Evolutionary conservation across 257 asterid genomes (phyloP), one percentile per base, ranked within the genome.

Genomic region (Solanum verrucosum): DNA sequence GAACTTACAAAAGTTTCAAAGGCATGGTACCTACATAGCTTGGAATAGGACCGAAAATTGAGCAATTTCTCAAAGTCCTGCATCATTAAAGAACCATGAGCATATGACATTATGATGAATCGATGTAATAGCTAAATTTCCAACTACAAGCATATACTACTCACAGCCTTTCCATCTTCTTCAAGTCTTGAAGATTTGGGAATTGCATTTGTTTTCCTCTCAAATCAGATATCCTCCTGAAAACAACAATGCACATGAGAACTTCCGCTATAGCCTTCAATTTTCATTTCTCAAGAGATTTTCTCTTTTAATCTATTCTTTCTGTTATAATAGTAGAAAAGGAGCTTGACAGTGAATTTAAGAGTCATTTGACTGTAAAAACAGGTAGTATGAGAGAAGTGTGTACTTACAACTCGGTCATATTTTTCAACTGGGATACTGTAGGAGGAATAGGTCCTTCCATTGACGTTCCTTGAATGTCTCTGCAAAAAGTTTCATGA

Each of bases 51-150:
- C 93, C 99, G 46, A 23, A 29, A 87, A 97, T 93, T 6, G 97
- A 95, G 90, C 98, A 97, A 91, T 95, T 97, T 87, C 94, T 93
- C 83, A 97, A 73, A 83, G 91, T 79, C 91, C 99, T 97, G 96
- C 94, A 91, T 37, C 91, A 89, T 46, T 87, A 85, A 42, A 74
- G 67, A 59, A 81, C 87, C 59, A 91, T 27, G 16, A 46, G 67
- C 9, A 83, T 67, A 68, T 27, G 74, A 46, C 77, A 31, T 35
- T 74, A 35, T 38, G 38, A 37, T 78, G 13, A 46, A 21, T 38
- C 75, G 63, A 35, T 65, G 40, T 33, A 40, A 34, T 63, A 60
- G n/a, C 74, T 60, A 49, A n/a, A 20, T 78, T 31, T 35, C 75
- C 77, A 67, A 67, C 23, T 33, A 72, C 77, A 87, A 83, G 29